Evolutionary conservation across 2,329 filamentous ascomycete genomes (phyloP).

Genomic region (Fusarium tjaetaba): DNA sequence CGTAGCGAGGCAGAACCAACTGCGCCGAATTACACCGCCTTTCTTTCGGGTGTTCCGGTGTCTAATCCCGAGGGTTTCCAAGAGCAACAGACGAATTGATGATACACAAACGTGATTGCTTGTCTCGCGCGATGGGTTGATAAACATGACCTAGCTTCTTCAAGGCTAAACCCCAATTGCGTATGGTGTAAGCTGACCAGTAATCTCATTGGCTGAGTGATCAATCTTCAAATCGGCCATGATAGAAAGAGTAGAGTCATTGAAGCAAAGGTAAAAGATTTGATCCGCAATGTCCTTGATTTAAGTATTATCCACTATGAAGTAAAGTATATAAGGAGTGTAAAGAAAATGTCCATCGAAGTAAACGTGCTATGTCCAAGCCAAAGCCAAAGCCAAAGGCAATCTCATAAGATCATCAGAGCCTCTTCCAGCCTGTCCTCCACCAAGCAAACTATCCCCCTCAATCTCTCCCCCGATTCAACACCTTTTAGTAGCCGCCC

Average conservation of each 20-base stretch:
- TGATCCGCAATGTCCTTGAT: constrained; percentile 21
- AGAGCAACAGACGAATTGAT: not conserved
- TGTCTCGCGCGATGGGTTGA: accelerated
- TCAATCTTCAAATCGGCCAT: accelerated
- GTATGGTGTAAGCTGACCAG: accelerated
- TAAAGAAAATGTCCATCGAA: constrained; percentile 21
- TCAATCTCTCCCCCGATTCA: too few relatives aligned
- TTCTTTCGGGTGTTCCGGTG: too few relatives aligned
- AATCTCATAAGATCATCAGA: constrained; percentile 9
- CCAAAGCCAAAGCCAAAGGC: not conserved
- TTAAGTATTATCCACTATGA: constrained; percentile 32
- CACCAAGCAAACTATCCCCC: not conserved
- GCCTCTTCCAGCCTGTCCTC: not conserved
- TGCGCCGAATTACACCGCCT: accelerated
- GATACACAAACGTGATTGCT: accelerated
- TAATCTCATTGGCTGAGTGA: accelerated
- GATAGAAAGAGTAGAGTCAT: not conserved
- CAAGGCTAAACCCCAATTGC: accelerated
- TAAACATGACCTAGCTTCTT: accelerated
- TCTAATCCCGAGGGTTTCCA: accelerated
- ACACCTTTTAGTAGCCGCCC: constrained; percentile 18
- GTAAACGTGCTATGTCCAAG: constrained; percentile 6
- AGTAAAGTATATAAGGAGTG: constrained; percentile 34
- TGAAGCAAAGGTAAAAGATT: not conserved
- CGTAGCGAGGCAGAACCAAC: not conserved